Evolutionary conservation across 2,329 filamentous ascomycete species (phyloP).

Genomic region (Trichoderma gracile): DNA sequence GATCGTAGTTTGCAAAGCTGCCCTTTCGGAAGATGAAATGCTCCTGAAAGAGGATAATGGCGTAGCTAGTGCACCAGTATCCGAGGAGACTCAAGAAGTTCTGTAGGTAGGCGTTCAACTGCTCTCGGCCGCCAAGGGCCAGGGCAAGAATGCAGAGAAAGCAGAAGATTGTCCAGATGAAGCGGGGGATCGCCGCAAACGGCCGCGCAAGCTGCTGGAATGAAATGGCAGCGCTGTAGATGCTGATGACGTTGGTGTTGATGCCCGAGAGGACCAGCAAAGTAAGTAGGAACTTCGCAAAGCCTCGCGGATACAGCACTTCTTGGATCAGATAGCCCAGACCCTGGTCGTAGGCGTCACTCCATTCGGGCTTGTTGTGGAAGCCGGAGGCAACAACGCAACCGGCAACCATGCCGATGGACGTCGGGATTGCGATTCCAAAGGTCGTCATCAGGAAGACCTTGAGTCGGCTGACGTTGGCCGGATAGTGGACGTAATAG

Average conservation of each 20-base stretch:
- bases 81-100: conserved; percentile 49
- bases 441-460: conserved; percentile 51
- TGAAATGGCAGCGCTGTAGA: conserved; percentile 44
- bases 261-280: conserved; percentile 42
- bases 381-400: conserved; percentile 47
- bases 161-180: conserved; percentile 44
- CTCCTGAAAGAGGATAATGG: conserved; percentile 45
- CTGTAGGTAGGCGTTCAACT: conserved; percentile 46
- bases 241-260: conserved; percentile 42
- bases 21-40: conserved; percentile 45
- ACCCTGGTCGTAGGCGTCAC: conserved; percentile 42
- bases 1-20: conserved; percentile 45
- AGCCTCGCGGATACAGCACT: conserved; percentile 47
- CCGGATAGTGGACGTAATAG: conserved; percentile 45
- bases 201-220: conserved; percentile 43
- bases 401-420: conserved; percentile 50
- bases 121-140: conserved; percentile 42
- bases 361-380: conserved; percentile 43
- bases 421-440: conserved; percentile 51
- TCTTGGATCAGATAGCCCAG: conserved; percentile 49
- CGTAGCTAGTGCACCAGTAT: conserved; percentile 49
- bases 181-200: conserved; percentile 43
- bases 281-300: conserved; percentile 47
- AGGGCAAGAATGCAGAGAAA: conserved; percentile 46
- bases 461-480: conserved; percentile 47